phyloP scores from a whole-genome alignment of 257 asterid genomes.

The Ilex aquifolium region DNA sequence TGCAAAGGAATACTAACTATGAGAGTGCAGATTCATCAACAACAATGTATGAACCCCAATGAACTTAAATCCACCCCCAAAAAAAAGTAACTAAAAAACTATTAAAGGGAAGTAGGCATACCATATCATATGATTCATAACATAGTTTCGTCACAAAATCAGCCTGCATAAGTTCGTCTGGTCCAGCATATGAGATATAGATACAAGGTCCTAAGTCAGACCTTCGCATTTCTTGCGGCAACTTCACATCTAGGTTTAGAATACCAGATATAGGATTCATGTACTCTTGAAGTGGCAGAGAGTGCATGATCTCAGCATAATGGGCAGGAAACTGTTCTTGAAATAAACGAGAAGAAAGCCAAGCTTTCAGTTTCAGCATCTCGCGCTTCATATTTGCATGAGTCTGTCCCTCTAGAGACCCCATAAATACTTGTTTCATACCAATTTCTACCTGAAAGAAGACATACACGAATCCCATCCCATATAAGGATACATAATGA shows the following conservation, averaged over 20 bases:
- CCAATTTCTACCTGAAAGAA: conserved; percentile 72
- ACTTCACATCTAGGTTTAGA: conserved; percentile 68
- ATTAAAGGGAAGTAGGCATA: conserved; percentile 21
- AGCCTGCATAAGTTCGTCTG: conserved; percentile 59
- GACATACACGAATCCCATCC: conserved; percentile 7
- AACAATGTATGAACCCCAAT: no score
- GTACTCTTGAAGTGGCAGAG: conserved; percentile 85
- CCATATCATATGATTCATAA: conserved; percentile 83
- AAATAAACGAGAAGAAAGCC: conserved; percentile 77
- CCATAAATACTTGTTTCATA: conserved; percentile 66
- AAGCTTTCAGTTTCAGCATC: conserved; percentile 61
- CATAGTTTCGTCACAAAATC: conserved; percentile 69
- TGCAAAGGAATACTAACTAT: conserved; percentile 3
- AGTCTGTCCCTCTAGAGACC: conserved; percentile 64
- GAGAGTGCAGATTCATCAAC: not conserved
- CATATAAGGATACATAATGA: not conserved
- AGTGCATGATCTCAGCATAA: conserved; percentile 56
- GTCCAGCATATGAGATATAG: conserved; percentile 70
- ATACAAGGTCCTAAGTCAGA: conserved; percentile 80
- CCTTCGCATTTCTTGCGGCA: conserved; percentile 55
- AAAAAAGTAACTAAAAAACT: conserved; percentile 11
- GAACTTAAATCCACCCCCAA: not conserved
- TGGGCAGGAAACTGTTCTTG: conserved; percentile 75
- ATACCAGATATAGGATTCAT: conserved; percentile 71
- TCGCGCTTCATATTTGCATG: conserved; percentile 60